Conservation (phyloP, 176 grass and related monocot genomes). For the Hordeum marinum region DNA sequence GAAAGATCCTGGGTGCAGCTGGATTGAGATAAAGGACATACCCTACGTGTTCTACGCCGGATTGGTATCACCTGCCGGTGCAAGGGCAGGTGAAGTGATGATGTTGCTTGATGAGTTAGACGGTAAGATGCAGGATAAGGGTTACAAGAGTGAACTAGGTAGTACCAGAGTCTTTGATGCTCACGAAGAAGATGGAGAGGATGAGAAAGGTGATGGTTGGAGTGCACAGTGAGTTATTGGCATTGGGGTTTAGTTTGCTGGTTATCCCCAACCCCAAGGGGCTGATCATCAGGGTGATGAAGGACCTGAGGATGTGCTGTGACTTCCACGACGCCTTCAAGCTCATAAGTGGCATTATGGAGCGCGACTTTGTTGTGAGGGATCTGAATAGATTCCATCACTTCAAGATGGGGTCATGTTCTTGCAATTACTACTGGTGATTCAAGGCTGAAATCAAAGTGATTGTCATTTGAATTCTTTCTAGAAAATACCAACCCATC, state of each 20-base stretch:
- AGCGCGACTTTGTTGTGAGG: constrained; percentile 60
- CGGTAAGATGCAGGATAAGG: constrained; percentile 54
- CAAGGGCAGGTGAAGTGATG: constrained; percentile 35
- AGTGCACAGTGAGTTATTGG: constrained; percentile 62
- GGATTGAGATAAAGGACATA: constrained; percentile 68
- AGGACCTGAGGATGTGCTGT: constrained; percentile 75
- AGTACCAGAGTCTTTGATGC: constrained; percentile 38
- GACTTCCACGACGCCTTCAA: constrained; percentile 69
- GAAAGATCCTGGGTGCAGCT: constrained; percentile 70
- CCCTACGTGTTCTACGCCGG: constrained; percentile 47
- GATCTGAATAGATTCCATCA: constrained; percentile 82
- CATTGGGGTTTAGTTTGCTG: constrained; percentile 53
- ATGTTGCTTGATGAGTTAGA: constrained; percentile 52
- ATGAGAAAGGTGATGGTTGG: constrained; percentile 45
- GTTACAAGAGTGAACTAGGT: constrained; percentile 31
- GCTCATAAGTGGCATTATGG: constrained; percentile 47
- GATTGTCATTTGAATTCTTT: neutral
- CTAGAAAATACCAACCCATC: no score
- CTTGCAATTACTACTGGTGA: constrained; percentile 71
- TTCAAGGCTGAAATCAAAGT: neutral
- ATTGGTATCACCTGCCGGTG: constrained; percentile 16
- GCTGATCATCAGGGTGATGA: constrained; percentile 65
- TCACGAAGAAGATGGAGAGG: constrained; percentile 22
- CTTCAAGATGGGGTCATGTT: constrained; percentile 61
- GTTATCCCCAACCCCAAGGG: constrained; percentile 36